Evolutionary conservation across 2,329 filamentous ascomycete genomes (phyloP).

Genomic region (Diplodia seriata): DNA sequence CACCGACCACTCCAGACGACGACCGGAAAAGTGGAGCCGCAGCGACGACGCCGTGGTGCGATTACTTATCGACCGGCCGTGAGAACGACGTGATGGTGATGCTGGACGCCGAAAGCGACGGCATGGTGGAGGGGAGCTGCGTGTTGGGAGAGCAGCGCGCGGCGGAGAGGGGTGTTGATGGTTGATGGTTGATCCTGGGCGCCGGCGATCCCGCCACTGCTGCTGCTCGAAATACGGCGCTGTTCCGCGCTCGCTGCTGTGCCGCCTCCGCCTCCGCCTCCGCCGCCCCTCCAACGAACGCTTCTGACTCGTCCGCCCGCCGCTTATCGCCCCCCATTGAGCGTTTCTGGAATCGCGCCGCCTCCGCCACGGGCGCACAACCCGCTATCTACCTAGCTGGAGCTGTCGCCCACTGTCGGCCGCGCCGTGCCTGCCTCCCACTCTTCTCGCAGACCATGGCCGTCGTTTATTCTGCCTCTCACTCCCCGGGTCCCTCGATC

Average conservation of each 20-base stretch:
- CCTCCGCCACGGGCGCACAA: neutral
- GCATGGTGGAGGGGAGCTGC: neutral
- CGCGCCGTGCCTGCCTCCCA: neutral
- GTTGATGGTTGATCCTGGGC: neutral
- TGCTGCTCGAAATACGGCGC: too few relatives aligned
- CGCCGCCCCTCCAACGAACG: neutral
- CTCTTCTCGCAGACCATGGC: neutral
- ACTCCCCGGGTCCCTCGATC: neutral
- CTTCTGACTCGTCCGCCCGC: neutral
- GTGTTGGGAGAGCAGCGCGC: neutral
- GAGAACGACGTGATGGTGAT: neutral
- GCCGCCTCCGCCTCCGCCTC: neutral
- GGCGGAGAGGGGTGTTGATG: neutral
- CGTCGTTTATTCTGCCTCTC: too few relatives aligned
- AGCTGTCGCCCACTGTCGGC: neutral
- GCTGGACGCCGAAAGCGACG: neutral
- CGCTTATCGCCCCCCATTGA: neutral
- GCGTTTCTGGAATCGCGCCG: slow-evolving; percentile 1
- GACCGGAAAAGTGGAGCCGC: slow-evolving; percentile 12
- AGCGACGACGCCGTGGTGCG: neutral
- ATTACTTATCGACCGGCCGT: neutral
- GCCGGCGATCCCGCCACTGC: neutral
- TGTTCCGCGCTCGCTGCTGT: neutral
- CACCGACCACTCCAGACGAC: slow-evolving; percentile 12
- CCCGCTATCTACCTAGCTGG: neutral